phyloP scores from a whole-genome alignment of 108 stramenopile species.

The Nitzschia inconspicua region DNA sequence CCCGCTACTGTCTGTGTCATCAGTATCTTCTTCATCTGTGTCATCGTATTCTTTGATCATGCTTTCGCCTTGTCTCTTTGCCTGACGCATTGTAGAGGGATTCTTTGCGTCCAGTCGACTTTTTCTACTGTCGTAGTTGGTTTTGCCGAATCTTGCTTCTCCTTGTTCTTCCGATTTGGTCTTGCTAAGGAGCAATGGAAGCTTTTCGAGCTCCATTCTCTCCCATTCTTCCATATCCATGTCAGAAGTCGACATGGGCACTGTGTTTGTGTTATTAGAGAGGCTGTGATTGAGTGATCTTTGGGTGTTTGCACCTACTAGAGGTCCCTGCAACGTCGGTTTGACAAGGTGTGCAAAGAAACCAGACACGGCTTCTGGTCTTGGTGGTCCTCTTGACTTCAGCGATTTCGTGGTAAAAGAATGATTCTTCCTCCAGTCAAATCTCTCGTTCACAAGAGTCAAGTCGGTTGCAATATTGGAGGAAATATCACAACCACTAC shows the following conservation, averaged over 20 bases:
- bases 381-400: slow-evolving; percentile 2
- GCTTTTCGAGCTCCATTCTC: slow-evolving; percentile 2
- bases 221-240: slow-evolving; percentile 18
- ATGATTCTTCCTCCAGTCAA: too few species aligned
- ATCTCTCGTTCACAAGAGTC: neutral
- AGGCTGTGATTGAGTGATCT: neutral
- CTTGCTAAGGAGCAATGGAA: slow-evolving; percentile 5
- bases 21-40: neutral
- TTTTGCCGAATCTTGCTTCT: neutral
- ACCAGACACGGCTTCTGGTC: neutral
- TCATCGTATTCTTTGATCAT: neutral
- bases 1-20: neutral
- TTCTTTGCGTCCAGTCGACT: too few species aligned
- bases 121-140: neutral
- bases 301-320: neutral
- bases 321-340: neutral
- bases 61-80: neutral
- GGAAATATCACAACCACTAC: too few species aligned
- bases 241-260: neutral
- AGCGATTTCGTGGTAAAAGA: too few species aligned
- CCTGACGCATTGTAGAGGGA: neutral
- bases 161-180: neutral
- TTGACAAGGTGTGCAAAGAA: too few species aligned
- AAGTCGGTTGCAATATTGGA: neutral
- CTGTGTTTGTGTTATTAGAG: neutral